phyloP scores from a whole-genome alignment of 2,329 filamentous ascomycete species.

The Pseudopithomyces chartarum region DNA sequence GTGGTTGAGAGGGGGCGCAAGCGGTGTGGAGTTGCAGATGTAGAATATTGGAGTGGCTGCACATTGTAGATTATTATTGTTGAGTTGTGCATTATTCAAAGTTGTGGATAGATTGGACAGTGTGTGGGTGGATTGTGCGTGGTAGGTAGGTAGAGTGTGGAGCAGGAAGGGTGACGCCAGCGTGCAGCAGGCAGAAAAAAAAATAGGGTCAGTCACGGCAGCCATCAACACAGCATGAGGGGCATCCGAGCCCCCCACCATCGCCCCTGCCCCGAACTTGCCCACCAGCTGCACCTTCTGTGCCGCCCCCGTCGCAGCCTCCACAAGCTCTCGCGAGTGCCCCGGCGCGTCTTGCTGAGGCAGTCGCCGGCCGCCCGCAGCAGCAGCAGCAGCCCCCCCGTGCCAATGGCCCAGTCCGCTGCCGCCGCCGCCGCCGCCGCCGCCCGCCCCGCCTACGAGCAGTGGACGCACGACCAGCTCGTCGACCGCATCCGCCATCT shows the following conservation, averaged over 20 bases:
- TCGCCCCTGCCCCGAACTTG: constrained; percentile 35
- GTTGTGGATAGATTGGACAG: too few species aligned
- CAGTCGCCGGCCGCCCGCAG: constrained; percentile 11
- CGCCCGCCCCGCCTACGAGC: constrained; percentile 35
- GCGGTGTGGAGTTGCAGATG: constrained; percentile 5
- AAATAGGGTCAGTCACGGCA: constrained; percentile 16
- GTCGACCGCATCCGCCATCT: constrained; percentile 40
- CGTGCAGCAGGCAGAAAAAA: constrained; percentile 33
- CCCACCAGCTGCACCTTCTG: constrained; percentile 28
- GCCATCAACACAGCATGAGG: constrained; percentile 29
- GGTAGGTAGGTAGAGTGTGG: background rate
- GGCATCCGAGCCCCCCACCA: constrained; percentile 24
- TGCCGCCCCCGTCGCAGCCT: constrained; percentile 35
- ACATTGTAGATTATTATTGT: too few species aligned
- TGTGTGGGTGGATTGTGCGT: too few species aligned
- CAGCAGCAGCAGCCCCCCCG: constrained; percentile 32
- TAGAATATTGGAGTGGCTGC: too few species aligned
- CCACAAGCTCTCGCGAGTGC: constrained; percentile 41
- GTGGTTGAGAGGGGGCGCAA: too few species aligned
- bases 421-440: constrained; percentile 33
- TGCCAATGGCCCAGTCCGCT: background rate
- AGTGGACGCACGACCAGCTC: constrained; percentile 41
- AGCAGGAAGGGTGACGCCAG: constrained; percentile 30
- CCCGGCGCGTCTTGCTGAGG: constrained; percentile 27
- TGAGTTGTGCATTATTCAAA: too few species aligned